These are phyloP conservation scores for Xylaria sp. DNA, from an alignment of 2,329 filamentous ascomycete genomes.

Conservation along the genomic window DNA sequence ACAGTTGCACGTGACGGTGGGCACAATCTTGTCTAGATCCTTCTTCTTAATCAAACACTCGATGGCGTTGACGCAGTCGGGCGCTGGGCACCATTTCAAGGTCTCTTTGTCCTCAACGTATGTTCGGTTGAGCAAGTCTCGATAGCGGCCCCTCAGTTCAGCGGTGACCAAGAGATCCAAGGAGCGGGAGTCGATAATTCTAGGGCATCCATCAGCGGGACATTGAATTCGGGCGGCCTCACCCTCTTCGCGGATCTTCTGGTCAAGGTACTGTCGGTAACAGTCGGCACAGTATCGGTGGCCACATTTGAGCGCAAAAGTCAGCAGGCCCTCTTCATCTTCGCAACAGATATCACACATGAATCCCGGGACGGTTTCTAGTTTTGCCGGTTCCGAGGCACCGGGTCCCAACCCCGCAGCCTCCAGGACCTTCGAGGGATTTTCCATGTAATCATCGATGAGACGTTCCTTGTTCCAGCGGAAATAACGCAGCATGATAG, in stretches of 20 bases:
- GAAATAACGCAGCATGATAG: constrained; percentile 82
- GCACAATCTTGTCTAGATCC: constrained; percentile 77
- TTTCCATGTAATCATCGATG: constrained; percentile 95
- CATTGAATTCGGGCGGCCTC: constrained; percentile 94
- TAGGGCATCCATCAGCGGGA: constrained; percentile 78
- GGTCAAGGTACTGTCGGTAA: constrained; percentile 82
- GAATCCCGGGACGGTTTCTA: constrained; percentile 71
- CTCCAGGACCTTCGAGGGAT: constrained; percentile 71
- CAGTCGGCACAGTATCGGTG: constrained; percentile 92
- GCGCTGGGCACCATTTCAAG: constrained; percentile 95
- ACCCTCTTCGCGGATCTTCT: constrained; percentile 93
- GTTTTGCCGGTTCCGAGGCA: constrained; percentile 56
- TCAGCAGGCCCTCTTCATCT: constrained; percentile 68
- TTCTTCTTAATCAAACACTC: constrained; percentile 85
- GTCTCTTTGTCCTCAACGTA: constrained; percentile 97
- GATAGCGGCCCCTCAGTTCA: constrained; percentile 61
- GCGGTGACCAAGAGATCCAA: constrained; percentile 67
- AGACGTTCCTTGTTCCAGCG: constrained; percentile 95
- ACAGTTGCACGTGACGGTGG: constrained; percentile 82
- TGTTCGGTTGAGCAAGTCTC: constrained; percentile 80
- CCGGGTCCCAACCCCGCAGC: constrained; percentile 72
- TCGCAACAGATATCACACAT: constrained; percentile 95
- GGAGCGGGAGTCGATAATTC: constrained; percentile 86
- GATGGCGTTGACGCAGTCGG: constrained; percentile 91
- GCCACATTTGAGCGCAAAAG: constrained; percentile 91